Percentiles rank a stretch among this genome's conserved stretches.
These are phyloP conservation scores for Syzygium malaccense DNA, from an alignment of 441 rosid species.

Conservation along the genomic window DNA sequence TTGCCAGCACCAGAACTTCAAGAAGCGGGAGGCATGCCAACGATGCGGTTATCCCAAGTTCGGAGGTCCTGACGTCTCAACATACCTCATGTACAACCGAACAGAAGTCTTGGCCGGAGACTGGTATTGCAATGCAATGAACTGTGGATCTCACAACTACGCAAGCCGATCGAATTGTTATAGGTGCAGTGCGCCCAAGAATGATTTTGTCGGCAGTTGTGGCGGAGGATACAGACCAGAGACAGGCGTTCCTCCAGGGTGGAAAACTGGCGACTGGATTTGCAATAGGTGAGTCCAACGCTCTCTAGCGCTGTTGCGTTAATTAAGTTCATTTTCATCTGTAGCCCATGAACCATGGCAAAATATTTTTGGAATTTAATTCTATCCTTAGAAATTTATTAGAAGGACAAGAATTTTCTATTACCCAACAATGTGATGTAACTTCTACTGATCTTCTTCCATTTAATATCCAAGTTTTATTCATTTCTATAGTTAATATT, in stretches of 20 bases:
- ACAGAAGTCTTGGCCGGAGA: slow-evolving; percentile 74
- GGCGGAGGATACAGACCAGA: slow-evolving; percentile 25
- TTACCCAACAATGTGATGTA: background rate
- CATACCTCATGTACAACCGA: slow-evolving; percentile 40
- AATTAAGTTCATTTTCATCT: background rate
- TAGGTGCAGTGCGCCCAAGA: slow-evolving; percentile 52
- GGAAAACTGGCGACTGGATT: slow-evolving; percentile 92
- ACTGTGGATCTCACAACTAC: slow-evolving; percentile 81
- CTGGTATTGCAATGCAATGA: slow-evolving; percentile 70
- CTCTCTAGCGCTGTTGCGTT: background rate
- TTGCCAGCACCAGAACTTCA: slow-evolving; percentile 85
- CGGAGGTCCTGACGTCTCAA: slow-evolving; percentile 69
- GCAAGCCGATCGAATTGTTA: slow-evolving; percentile 72
- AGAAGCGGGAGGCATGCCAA: slow-evolving; percentile 72
- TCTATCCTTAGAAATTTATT: background rate
- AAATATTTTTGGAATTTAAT: background rate
- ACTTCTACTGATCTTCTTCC: background rate
- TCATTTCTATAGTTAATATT: background rate
- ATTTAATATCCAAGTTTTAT: background rate
- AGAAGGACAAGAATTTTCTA: background rate
- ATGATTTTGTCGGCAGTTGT: slow-evolving; percentile 22
- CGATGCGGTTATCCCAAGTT: slow-evolving; percentile 68
- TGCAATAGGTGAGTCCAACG: slow-evolving; percentile 40
- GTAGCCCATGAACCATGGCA: background rate
- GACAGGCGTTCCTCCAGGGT: slow-evolving; percentile 59